Evolutionary conservation across 768 basidiomycete genomes (phyloP).

Genomic region (Pulveroboletus sp.): DNA sequence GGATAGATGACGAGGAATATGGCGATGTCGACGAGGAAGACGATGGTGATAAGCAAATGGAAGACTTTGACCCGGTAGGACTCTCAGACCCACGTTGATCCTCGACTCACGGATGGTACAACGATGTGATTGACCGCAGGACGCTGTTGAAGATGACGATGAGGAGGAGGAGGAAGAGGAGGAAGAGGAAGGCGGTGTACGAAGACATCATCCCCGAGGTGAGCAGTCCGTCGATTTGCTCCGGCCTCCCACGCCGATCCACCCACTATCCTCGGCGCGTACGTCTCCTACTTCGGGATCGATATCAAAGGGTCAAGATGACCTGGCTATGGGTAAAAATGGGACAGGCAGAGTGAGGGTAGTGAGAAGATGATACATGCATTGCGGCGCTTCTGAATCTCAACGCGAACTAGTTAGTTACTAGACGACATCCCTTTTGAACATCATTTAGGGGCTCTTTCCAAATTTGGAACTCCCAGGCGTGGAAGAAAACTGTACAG

Average conservation of each 20-base stretch:
- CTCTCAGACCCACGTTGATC: not conserved
- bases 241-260: slow-evolving; percentile 37
- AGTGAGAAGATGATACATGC: slow-evolving; percentile 40
- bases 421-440: slow-evolving; percentile 1
- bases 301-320: slow-evolving; percentile 41
- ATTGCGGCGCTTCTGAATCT: slow-evolving; percentile 15
- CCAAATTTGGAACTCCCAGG: slow-evolving; percentile 15
- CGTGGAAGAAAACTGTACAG: slow-evolving; percentile 51
- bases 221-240: slow-evolving; percentile 36
- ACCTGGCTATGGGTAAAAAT: slow-evolving; percentile 21
- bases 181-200: slow-evolving; percentile 23
- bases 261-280: slow-evolving; percentile 41
- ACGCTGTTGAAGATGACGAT: slow-evolving; percentile 52
- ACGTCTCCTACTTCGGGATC: slow-evolving; percentile 51
- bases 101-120: slow-evolving; percentile 10
- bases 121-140: slow-evolving; percentile 32
- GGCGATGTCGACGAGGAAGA: slow-evolving; percentile 58
- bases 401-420: slow-evolving; percentile 7
- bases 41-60: slow-evolving; percentile 68
- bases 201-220: slow-evolving; percentile 31
- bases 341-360: slow-evolving; percentile 45
- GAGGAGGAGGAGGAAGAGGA: slow-evolving; percentile 50
- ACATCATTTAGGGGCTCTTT: slow-evolving; percentile 9
- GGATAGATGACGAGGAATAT: slow-evolving; percentile 76
- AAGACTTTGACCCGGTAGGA: slow-evolving; percentile 79